Base-by-base conservation (phyloP, 108 stramenopile species). In the Schizochytrium sp. region DNA sequence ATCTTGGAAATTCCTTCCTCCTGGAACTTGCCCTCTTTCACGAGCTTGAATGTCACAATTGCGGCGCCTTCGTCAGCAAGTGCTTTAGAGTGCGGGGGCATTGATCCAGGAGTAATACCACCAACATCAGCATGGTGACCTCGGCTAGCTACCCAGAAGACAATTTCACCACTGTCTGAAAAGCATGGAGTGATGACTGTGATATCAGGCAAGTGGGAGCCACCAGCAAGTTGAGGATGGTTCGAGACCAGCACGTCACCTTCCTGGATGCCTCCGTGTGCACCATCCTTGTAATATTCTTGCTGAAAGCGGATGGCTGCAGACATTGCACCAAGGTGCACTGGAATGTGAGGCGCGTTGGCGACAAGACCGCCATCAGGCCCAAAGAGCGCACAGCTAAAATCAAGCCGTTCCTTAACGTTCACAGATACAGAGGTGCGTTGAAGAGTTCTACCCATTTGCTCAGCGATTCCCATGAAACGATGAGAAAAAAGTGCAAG, bases 401-500 rank as follows among this genome's bases (percentile, higher is more conserved):
- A 99, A 89, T 99, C 99, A 7, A 99, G 94, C 38, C 99, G 93
- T 91, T 99, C 99, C 93, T 99, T 99, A 94, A 99, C 98, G 90
- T 99, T 99, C 57, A 99, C 99, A 60, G 96, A 96, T 50, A 94
- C 93, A 40, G 90, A 89, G 3, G 96, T 98, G 49, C 99, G 93
- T 87, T 97, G 96, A 46, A 99, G 92, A 38, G 98, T 98, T 56
- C 97, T 94, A 40, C 99, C 99, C 98, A 98, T 98, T 93, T 98
- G 98, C 91, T 99, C 99, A 7, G 99, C 99, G 90, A 99, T 98
- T 38, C 98, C 96, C 99, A 99, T 99, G 94, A 99, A 99, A 40
- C 97, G 95, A 90, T 98, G 97, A 3, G 96, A 94, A 92, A 95
- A 98, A 57, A 98, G 95, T 10, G 95, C 95, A n/a, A 98, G 93